Evolutionary conservation across 169 alveolate genomes (phyloP).

Genomic region (Cryptosporidium sp.): DNA sequence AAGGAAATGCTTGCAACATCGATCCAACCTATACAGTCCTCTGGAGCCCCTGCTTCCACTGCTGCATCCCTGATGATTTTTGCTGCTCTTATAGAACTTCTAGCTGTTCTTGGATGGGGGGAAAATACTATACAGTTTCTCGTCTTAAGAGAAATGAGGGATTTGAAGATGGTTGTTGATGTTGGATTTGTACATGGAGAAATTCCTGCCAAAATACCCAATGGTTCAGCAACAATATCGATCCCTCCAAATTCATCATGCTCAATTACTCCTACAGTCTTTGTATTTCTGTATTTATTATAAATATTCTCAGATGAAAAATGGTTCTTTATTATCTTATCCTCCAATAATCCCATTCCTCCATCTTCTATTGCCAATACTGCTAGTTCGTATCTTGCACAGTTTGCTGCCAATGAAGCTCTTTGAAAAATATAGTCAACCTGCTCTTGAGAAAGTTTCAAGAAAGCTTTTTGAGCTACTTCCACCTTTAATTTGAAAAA

Average conservation of each 20-base stretch:
- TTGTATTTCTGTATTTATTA: conserved; percentile 72
- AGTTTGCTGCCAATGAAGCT: conserved; percentile 76
- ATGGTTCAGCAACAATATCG: conserved; percentile 77
- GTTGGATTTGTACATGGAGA: conserved; percentile 79
- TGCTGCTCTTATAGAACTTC: conserved; percentile 75
- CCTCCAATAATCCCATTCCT: conserved; percentile 77
- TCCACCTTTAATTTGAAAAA: conserved; percentile 24
- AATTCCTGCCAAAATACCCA: conserved; percentile 78
- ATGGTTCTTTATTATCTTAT: conserved; percentile 75
- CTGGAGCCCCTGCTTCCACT: conserved; percentile 79
- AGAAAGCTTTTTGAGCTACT: conserved; percentile 55
- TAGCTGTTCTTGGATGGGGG: conserved; percentile 78
- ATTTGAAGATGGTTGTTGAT: conserved; percentile 77
- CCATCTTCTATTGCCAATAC: conserved; percentile 75
- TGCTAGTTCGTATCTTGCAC: conserved; percentile 73
- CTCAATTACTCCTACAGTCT: conserved; percentile 78
- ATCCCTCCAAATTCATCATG: conserved; percentile 75
- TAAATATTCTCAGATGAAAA: conserved; percentile 75
- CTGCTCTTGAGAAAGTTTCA: conserved; percentile 73
- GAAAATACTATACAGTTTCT: conserved; percentile 77
- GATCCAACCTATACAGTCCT: conserved; percentile 72
- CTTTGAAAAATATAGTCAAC: conserved; percentile 74
- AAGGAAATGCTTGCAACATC: conserved; percentile 74
- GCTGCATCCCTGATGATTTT: conserved; percentile 77
- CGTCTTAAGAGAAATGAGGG: conserved; percentile 74